These are phyloP conservation scores for Agaricales sp. DNA, from an alignment of 1,284 basidiomycete genomes.

Conservation along the genomic window DNA sequence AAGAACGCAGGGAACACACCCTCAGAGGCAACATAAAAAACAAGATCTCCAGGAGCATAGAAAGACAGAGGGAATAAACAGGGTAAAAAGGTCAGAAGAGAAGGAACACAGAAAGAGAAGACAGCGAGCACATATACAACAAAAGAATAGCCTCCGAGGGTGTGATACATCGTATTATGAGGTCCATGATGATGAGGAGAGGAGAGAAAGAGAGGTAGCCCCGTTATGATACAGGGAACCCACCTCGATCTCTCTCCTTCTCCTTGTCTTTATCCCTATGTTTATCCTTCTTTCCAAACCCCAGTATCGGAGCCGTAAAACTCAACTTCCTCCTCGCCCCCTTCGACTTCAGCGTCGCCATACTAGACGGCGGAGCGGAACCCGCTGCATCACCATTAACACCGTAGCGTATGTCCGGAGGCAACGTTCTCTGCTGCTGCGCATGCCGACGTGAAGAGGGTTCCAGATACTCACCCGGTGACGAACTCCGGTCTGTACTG, in stretches of 20 bases:
- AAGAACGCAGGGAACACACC: no score
- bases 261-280: conserved; percentile 13
- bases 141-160: neutral
- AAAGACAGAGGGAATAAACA: neutral
- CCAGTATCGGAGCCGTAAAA: conserved; percentile 48
- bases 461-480: neutral
- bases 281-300: conserved; percentile 44
- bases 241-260: neutral
- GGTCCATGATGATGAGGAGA: neutral
- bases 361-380: conserved; percentile 14
- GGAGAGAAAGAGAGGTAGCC: neutral
- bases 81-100: neutral
- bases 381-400: conserved; percentile 18
- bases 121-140: neutral
- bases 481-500: neutral
- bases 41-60: no score
- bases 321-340: conserved; percentile 58
- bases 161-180: neutral
- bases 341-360: conserved; percentile 20
- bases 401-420: neutral
- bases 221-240: neutral
- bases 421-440: neutral
- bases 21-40: no score
- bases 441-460: neutral
- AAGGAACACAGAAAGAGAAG: neutral